Evolutionary conservation across 2,329 filamentous ascomycete genomes (phyloP), one percentile per base, ranked within the genome.

Genomic region (Talaromyces sp.): DNA sequence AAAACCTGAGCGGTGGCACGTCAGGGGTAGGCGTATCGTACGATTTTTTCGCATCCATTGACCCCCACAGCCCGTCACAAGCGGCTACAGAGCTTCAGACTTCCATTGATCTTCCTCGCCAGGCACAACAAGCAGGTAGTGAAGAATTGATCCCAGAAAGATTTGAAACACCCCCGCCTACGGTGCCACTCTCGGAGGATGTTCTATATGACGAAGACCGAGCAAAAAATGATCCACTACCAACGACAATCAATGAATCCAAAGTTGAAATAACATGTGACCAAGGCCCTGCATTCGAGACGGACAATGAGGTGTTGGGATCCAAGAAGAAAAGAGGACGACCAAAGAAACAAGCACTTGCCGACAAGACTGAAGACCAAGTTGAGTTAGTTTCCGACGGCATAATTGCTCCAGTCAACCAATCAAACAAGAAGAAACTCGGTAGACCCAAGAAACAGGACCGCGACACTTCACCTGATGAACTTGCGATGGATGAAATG

Each of bases 81-180:
- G 51, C 50, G 23, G 50, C 56, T 9, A 42, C 30, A 23, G 42
- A 51, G 23, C 53, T 36, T 34, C 53, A 36, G 34, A 28, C 58
- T 14, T 34, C 52, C 33, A 2, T 27, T 27, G 34, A 34, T 1
- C 42, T 44, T 1, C 40, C 50, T 47, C 47, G 47, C 12, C 12
- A 18, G 5, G 27, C 42, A 44, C 33, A 34, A 10, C 34, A 36
- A 44, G 33, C 16, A n/a, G 10, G 12, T 59, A 18, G n/a, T 23
- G 14, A 8, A 5, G 27, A 72, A 52, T 70, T 71, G 4, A 63
- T 72, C 52, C 70, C 71, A 57, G 58, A 62, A 4, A 60, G 66
- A 10, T 57, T 61, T n/a, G 69, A 68, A 55, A 77, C 75, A 4
- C 74, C 74, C 7, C 75, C 75, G 51, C 76, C 78, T 56, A 78